Evolutionary conservation across 108 stramenopile genomes (phyloP).

Genomic region (Skeletonema menzelii): DNA sequence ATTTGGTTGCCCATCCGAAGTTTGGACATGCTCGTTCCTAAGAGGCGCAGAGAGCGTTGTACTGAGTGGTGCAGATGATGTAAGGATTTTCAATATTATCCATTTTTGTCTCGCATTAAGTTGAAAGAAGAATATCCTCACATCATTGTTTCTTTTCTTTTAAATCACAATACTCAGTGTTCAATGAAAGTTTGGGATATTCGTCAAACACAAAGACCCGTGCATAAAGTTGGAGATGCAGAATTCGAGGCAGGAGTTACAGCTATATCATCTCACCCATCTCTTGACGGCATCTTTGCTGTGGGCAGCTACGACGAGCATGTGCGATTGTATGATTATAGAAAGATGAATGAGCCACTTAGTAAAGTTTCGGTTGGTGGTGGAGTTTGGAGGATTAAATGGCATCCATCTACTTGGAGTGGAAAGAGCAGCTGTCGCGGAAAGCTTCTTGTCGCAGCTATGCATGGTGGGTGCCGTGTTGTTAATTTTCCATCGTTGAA

Average conservation of each 20-base stretch:
- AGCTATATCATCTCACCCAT: constrained; percentile 69
- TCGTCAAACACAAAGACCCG: constrained; percentile 30
- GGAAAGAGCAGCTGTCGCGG: constrained; percentile 8
- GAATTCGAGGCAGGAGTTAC: constrained; percentile 87
- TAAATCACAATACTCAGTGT: constrained; percentile 15
- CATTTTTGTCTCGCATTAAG: constrained; percentile 38
- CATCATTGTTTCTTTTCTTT: background rate
- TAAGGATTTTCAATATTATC: constrained; percentile 15
- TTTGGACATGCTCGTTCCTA: constrained; percentile 71
- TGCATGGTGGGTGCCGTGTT: constrained; percentile 86
- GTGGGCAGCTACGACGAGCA: constrained; percentile 83
- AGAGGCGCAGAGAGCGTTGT: constrained; percentile 38
- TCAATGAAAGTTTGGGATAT: constrained; percentile 73
- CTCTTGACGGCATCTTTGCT: constrained; percentile 54
- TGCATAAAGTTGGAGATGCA: constrained; percentile 37
- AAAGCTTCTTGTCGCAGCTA: constrained; percentile 71
- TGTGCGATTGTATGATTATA: constrained; percentile 67
- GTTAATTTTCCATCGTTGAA: constrained; percentile 40
- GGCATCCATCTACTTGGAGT: constrained; percentile 64
- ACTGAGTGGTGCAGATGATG: constrained; percentile 51
- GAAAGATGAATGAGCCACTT: constrained; percentile 39
- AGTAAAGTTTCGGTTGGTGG: constrained; percentile 56
- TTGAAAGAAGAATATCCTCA: constrained; percentile 48
- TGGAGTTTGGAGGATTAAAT: constrained; percentile 87
- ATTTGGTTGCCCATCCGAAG: constrained; percentile 84